A percentile compares a stretch with the other conserved stretches of the same genome.
Evolutionary conservation across 176 grass and related monocot genomes (phyloP).

Genomic region (Aegilops speltoides): DNA sequence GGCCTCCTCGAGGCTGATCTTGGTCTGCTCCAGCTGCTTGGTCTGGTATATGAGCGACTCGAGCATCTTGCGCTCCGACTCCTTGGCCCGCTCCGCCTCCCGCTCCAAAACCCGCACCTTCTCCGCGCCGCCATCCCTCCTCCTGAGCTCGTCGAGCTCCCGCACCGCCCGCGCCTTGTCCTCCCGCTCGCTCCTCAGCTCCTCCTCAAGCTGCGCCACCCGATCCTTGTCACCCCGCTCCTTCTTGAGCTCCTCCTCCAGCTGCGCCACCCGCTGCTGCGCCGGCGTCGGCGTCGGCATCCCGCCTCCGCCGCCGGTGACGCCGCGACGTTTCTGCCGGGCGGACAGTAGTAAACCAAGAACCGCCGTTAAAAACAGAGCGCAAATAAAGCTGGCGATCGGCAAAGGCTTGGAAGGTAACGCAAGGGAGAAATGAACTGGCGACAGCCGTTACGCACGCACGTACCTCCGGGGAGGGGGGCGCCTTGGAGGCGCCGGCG

Average conservation of each 20-base stretch:
- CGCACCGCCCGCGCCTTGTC: slow-evolving; percentile 1
- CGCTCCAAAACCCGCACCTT: slow-evolving; percentile 43
- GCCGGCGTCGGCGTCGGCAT: background rate
- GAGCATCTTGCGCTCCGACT: slow-evolving; percentile 92
- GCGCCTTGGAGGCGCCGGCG: slow-evolving; percentile 23
- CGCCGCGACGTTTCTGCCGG: slow-evolving; percentile 26
- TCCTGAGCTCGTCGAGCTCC: slow-evolving; percentile 51
- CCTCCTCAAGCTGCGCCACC: slow-evolving; percentile 30
- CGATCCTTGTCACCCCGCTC: slow-evolving; percentile 65
- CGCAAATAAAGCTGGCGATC: background rate
- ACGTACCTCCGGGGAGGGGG: slow-evolving; percentile 41
- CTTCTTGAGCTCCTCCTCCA: slow-evolving; percentile 57
- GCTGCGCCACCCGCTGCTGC: slow-evolving; percentile 58
- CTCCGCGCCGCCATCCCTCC: slow-evolving; percentile 4
- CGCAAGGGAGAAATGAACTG: background rate
- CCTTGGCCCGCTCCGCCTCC: slow-evolving; percentile 69
- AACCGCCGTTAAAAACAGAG: background rate
- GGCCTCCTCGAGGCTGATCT: slow-evolving; percentile 86
- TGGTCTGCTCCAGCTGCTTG: slow-evolving; percentile 87
- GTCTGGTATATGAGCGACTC: slow-evolving; percentile 86
- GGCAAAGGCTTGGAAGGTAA: slow-evolving; percentile 2
- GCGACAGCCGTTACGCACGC: too few species aligned
- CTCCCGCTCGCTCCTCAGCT: slow-evolving; percentile 16
- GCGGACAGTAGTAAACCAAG: background rate
- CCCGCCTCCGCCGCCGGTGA: background rate